These are phyloP conservation scores for Pichia eremophila DNA, from an alignment of 805 yeast species.

Conservation along the genomic window DNA sequence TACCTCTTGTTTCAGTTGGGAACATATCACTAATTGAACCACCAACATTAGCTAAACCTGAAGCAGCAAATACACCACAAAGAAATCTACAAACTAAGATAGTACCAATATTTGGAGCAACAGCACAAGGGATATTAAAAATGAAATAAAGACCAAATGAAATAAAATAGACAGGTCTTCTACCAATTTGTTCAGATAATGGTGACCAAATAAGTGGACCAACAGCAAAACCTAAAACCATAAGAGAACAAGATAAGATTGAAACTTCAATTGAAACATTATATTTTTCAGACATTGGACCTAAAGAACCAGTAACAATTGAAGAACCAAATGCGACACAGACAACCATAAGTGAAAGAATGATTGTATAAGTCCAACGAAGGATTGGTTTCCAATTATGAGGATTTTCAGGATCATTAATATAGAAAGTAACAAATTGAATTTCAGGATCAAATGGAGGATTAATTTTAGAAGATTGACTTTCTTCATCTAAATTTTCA, in stretches of 20 bases:
- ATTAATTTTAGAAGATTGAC: constrained; percentile 1
- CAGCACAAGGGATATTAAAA: constrained; percentile 82
- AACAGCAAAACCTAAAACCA: constrained; percentile 81
- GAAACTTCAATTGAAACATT: constrained; percentile 73
- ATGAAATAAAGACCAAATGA: constrained; percentile 67
- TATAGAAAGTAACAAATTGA: constrained; percentile 75
- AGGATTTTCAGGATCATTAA: constrained; percentile 83
- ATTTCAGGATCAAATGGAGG: constrained; percentile 47
- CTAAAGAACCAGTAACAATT: constrained; percentile 78
- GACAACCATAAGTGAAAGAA: constrained; percentile 65
- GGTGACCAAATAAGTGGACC: constrained; percentile 93
- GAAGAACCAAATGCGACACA: constrained; percentile 93
- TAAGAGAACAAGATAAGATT: constrained; percentile 67
- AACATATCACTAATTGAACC: constrained; percentile 89
- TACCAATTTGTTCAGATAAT: constrained; percentile 73
- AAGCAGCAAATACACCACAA: constrained; percentile 78
- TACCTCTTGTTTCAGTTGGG: constrained; percentile 70
- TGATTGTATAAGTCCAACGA: constrained; percentile 60
- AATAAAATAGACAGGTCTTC: constrained; percentile 73
- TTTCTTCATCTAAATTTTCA: constrained; percentile 12
- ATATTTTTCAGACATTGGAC: constrained; percentile 54
- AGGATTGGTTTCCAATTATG: constrained; percentile 60
- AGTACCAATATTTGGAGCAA: constrained; percentile 75
- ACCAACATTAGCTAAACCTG: constrained; percentile 80
- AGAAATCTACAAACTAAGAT: constrained; percentile 74